Base-by-base conservation (phyloP, 1,284 basidiomycete species). In the Wolfiporia cocos region DNA sequence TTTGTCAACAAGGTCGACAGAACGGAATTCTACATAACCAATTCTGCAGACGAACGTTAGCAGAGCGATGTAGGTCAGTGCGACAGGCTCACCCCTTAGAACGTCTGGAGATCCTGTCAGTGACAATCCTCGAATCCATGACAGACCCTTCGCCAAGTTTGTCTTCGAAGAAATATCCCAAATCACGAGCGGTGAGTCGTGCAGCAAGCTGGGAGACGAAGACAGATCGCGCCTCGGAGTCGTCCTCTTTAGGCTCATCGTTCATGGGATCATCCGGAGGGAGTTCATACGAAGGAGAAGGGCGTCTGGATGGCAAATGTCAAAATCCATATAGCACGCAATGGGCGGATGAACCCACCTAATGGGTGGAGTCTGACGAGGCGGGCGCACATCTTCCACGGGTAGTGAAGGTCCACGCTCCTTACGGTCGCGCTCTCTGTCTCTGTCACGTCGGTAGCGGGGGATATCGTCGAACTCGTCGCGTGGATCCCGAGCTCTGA, bases 101-200 rank as follows among this genome's bases (percentile, higher is more conserved):
- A 41, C 94, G 81, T 53, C 92, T 81, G 12, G 92, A 94, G 40
- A 94, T 71, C 50, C 92, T 77, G 62, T 99, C 95, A 10, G 90
- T 95, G 32, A 98, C 93, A 57, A 99, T 92, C 48, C 92, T 76
- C 15, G 94, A 92, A 57, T 98, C 95, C 70, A 92, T 82, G 3
- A 99, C 95, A 21, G 88, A 81, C 33, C 85, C 84, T 65, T 90
- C 87, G 20, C 93, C 93, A 24, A 97, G 75, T 63, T 92, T 93
- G 63, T 96, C 91, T 73, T 98, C 95, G 62, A 99, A 98, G 73
- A 99, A 99, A 67, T 95, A 90, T 49, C 93, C 93, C 63, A 99
- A 73, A 71, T 99, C 95, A 59, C 90, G 79, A 58, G 93, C 92
- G 45, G 92, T 95, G 62, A 98, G 82, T 58, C 92, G 82, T 44